A percentile compares a stretch with the other conserved stretches of the same genome.
phyloP scores from a whole-genome alignment of 2,329 filamentous ascomycete genomes.

The Ophiostoma perfectum region DNA sequence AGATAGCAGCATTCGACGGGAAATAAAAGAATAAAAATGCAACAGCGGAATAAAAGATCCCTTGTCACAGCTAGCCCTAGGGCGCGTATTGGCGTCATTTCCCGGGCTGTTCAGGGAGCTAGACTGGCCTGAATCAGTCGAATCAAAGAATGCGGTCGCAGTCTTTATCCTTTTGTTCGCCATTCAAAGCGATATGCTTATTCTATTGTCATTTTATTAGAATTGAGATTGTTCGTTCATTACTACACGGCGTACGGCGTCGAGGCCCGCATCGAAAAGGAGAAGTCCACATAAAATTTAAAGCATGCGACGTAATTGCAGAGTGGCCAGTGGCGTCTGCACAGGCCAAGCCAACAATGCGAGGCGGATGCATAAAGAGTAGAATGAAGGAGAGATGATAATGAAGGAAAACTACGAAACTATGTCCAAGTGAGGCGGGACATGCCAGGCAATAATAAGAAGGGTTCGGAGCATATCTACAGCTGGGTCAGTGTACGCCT shows the following conservation, averaged over 20 bases:
- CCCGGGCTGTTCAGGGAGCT: neutral
- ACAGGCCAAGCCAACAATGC: neutral
- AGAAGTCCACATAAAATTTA: constrained; percentile 7
- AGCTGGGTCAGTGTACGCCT: neutral
- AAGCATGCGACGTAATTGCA: neutral
- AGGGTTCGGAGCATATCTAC: neutral
- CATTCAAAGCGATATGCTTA: neutral
- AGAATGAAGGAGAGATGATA: neutral
- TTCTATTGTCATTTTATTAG: neutral
- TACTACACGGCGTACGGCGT: no score
- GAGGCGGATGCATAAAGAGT: neutral
- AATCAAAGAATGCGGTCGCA: neutral
- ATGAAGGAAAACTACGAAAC: neutral
- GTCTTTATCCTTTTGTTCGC: neutral
- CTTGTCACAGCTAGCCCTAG: neutral
- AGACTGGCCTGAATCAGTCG: neutral
- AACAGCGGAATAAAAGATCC: no score
- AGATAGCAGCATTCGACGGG: no score
- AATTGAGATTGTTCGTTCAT: no score
- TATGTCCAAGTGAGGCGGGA: neutral
- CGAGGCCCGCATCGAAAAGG: constrained; percentile 5
- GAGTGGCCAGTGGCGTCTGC: neutral
- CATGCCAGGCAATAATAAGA: neutral
- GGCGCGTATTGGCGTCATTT: neutral
- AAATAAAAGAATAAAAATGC: no score